These are phyloP conservation scores for Termitomyces titanicus DNA, from an alignment of 768 basidiomycete genomes.

Conservation along the genomic window DNA sequence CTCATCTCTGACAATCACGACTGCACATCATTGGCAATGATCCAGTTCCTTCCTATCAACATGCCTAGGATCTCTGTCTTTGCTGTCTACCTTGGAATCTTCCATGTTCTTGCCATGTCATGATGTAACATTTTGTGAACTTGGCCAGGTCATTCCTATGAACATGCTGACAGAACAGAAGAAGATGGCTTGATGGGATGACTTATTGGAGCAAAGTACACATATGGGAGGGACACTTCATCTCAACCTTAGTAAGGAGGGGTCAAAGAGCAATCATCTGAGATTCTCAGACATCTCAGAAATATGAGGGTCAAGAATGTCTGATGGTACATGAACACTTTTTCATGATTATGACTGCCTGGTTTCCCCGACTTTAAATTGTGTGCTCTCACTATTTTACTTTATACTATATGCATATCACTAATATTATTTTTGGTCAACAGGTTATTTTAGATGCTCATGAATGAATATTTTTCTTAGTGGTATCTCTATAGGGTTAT, in stretches of 20 bases:
- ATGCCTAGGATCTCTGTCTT: neutral
- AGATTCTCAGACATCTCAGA: slow-evolving; percentile 15
- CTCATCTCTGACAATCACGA: slow-evolving; percentile 18
- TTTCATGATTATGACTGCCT: too few relatives aligned
- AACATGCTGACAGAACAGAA: slow-evolving; percentile 57
- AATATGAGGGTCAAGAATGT: too few relatives aligned
- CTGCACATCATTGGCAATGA: slow-evolving; percentile 6
- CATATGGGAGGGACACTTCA: slow-evolving; percentile 73
- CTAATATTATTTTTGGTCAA: too few relatives aligned
- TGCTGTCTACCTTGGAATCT: too few relatives aligned
- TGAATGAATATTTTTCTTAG: too few relatives aligned
- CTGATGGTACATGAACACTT: too few relatives aligned
- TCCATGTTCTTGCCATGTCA: slow-evolving; percentile 16
- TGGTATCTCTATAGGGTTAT: too few relatives aligned
- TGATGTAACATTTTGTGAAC: slow-evolving; percentile 46
- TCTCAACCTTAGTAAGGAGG: slow-evolving; percentile 26
- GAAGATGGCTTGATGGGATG: slow-evolving; percentile 71
- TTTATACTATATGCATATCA: too few relatives aligned
- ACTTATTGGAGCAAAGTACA: slow-evolving; percentile 61
- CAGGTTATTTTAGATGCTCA: too few relatives aligned
- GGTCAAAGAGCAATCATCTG: slow-evolving; percentile 13
- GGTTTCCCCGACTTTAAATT: too few relatives aligned
- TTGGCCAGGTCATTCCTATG: slow-evolving; percentile 25
- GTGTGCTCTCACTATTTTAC: too few relatives aligned
- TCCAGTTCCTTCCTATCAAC: slow-evolving; percentile 18